Percentiles rank a stretch among this genome's conserved stretches.
Evolutionary conservation across 805 yeast genomes (phyloP).

Genomic region (Ogataea henricii): DNA sequence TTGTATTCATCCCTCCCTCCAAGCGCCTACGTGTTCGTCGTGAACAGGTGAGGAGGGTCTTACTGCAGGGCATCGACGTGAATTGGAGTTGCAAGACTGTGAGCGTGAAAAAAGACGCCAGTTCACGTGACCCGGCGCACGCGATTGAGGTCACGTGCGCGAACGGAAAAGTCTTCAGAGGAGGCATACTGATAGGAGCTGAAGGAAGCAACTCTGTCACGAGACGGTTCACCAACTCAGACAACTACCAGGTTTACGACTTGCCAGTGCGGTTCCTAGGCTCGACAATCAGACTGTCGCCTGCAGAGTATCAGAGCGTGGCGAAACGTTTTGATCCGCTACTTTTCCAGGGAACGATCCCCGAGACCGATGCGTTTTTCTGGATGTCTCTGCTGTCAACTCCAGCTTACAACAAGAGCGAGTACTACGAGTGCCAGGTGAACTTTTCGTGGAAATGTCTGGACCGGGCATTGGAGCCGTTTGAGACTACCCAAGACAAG

Average conservation of each 20-base stretch:
- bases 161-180: slow-evolving; percentile 24
- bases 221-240: slow-evolving; percentile 25
- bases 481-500: slow-evolving; percentile 13
- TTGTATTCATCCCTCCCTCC: slow-evolving; percentile 35
- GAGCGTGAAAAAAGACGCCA: slow-evolving; percentile 15
- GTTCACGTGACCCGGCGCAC: slow-evolving; percentile 5
- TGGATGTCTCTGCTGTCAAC: slow-evolving; percentile 32
- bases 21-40: slow-evolving; percentile 33
- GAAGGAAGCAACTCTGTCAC: slow-evolving; percentile 33
- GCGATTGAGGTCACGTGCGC: slow-evolving; percentile 20
- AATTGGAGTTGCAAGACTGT: slow-evolving; percentile 31
- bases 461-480: slow-evolving; percentile 10
- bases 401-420: slow-evolving; percentile 15
- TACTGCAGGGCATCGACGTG: slow-evolving; percentile 30
- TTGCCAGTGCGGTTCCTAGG: slow-evolving; percentile 34
- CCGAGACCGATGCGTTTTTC: slow-evolving; percentile 29
- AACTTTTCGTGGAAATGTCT: slow-evolving; percentile 23
- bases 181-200: slow-evolving; percentile 27
- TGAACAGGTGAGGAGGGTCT: slow-evolving; percentile 31
- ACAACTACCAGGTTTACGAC: slow-evolving; percentile 24
- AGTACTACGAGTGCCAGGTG: slow-evolving; percentile 20
- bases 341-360: slow-evolving; percentile 35
- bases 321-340: slow-evolving; percentile 30
- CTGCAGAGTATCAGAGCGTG: slow-evolving; percentile 22
- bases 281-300: slow-evolving; percentile 28